Percentiles rank a stretch among this genome's conserved stretches.
Evolutionary conservation across 2,329 filamentous ascomycete genomes (phyloP).

Genomic region (Juglanconis sp.): DNA sequence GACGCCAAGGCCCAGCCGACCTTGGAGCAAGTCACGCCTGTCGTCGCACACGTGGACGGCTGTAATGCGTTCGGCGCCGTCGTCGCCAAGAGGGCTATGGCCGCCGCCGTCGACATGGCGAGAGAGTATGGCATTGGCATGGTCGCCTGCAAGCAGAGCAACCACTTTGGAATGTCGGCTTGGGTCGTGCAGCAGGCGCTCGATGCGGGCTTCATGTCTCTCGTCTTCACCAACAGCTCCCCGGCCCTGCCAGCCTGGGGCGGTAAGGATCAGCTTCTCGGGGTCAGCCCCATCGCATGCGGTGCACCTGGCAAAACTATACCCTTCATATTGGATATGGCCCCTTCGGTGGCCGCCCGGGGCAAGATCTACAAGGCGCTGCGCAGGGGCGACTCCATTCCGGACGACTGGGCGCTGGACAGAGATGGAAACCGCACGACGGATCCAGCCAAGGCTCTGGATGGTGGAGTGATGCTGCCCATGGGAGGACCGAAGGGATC

Average conservation of each 20-base stretch:
- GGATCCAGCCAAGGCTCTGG: conserved; percentile 66
- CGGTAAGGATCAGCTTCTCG: conserved; percentile 65
- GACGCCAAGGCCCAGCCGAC: conserved; percentile 57
- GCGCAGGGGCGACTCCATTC: conserved; percentile 66
- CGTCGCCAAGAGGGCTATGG: conserved; percentile 64
- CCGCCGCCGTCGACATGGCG: conserved; percentile 64
- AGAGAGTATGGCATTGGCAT: conserved; percentile 67
- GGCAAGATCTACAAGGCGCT: conserved; percentile 72
- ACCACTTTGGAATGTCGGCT: conserved; percentile 81
- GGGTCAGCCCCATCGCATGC: conserved; percentile 71
- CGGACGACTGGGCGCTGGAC: conserved; percentile 72
- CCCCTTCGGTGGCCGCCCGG: conserved; percentile 65
- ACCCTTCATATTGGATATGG: conserved; percentile 75
- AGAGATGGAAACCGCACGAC: conserved; percentile 65
- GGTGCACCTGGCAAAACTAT: conserved; percentile 63
- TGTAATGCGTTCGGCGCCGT: conserved; percentile 75
- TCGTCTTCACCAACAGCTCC: conserved; percentile 70
- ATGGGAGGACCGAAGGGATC: conserved; percentile 85
- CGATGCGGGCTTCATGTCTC: conserved; percentile 66
- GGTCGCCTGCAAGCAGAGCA: conserved; percentile 71
- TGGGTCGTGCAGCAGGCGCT: conserved; percentile 78
- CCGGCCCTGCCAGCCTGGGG: conserved; percentile 72
- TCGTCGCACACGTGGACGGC: conserved; percentile 62
- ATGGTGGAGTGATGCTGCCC: conserved; percentile 74
- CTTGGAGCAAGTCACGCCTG: conserved; percentile 62